Base-by-base conservation (phyloP, 2,329 filamentous ascomycete species). In the Alternaria dauci region DNA sequence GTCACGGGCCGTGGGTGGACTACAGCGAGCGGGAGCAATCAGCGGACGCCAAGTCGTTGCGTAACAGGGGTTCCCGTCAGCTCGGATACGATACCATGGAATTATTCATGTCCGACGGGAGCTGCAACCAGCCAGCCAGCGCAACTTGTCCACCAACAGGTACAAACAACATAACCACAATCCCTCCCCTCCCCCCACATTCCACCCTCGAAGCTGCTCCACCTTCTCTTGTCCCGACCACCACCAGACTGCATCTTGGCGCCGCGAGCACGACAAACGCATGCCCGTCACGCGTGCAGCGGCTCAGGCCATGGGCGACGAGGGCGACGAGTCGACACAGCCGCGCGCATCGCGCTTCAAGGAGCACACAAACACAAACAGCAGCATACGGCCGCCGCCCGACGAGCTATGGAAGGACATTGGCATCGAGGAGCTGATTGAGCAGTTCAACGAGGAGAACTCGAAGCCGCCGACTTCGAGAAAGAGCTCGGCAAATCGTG, bases 341-440 rank as follows among this genome's bases (percentile, higher is more conserved):
- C 65, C 68, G 41, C 74, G 73, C 59, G 52, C 68, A 14, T 72
- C 68, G 51, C 64, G 68, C 32, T 76, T 76, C 65, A 66, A 55
- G 41, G 73, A 76, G 50, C 72, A 70, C 59, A 75, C 73, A 4
- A 76, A 76, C 63, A 73, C 71, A 5, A 70, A 62, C 20, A 67
- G 54, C 55, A 68, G 57, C 39, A 77, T 77, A 46, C 69, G 66
- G 23, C 63, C 75, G 20, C 74, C 75, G 55, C 74, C 75, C 1
- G 70, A 71, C 28, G 68, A 71, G 56, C 64, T 75, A 41, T 74
- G 72, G 71, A 67, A 67, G 50, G 70, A 73, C 20, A 48, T 74
- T 4, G 66, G 52, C 25, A 68, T 72, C 23, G 71, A 74, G 11
- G 44, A 60, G 14, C 59, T 75, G 48, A 68, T 74, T 50, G 67